These are phyloP conservation scores for Xylaria sp. DNA, from an alignment of 2,329 filamentous ascomycete genomes.

Conservation along the genomic window DNA sequence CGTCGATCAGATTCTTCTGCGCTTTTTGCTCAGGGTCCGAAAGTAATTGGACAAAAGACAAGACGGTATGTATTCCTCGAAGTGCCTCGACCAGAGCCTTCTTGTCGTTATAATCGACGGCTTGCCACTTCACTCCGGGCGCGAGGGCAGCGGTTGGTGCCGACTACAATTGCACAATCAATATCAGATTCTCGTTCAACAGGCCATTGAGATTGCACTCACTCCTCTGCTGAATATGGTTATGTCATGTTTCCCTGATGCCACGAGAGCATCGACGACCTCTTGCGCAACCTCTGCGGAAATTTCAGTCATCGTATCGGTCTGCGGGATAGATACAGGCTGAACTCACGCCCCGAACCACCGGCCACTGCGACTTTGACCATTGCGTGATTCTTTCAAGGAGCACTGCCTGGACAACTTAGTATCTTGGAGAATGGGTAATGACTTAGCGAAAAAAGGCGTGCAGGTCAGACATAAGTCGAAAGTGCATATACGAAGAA, in stretches of 20 bases:
- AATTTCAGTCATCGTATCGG: background rate
- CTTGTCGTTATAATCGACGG: slow-evolving; percentile 58
- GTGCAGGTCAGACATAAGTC: slow-evolving; percentile 44
- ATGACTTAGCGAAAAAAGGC: background rate
- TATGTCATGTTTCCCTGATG: slow-evolving; percentile 62
- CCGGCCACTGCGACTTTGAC: slow-evolving; percentile 58
- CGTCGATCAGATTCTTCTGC: slow-evolving; percentile 68
- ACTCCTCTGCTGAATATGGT: slow-evolving; percentile 61
- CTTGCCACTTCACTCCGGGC: slow-evolving; percentile 52
- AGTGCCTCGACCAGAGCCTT: slow-evolving; percentile 52
- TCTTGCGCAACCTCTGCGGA: slow-evolving; percentile 63
- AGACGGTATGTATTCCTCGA: slow-evolving; percentile 60
- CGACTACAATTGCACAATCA: slow-evolving; percentile 40
- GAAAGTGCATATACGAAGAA: too few relatives aligned
- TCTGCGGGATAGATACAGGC: background rate
- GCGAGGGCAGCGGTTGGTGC: slow-evolving; percentile 27
- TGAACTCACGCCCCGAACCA: slow-evolving; percentile 55
- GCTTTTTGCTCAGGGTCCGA: slow-evolving; percentile 50
- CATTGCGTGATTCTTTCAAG: slow-evolving; percentile 47
- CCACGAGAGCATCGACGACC: slow-evolving; percentile 61
- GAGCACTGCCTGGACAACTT: background rate
- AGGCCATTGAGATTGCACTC: slow-evolving; percentile 4
- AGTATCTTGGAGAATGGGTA: background rate
- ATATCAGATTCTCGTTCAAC: background rate
- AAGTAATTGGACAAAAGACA: slow-evolving; percentile 60